Conservation (phyloP, 2,329 filamentous ascomycete genomes). For the Saccharata proteae region DNA sequence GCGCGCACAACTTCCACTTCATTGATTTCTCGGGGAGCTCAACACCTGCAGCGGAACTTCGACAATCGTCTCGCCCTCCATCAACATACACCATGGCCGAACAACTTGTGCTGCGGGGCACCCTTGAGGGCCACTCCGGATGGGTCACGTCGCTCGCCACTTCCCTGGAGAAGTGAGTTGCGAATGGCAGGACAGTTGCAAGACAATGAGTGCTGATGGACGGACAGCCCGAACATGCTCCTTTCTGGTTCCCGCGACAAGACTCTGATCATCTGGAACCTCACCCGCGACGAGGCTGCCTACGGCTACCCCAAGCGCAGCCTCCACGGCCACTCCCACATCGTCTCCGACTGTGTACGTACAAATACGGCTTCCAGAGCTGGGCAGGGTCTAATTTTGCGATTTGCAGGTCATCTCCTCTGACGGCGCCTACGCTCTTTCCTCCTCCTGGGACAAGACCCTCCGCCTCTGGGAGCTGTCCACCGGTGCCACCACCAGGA, state of each 20-base stretch:
- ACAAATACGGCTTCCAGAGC: constrained; percentile 11
- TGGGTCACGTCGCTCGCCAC: constrained; percentile 98
- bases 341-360: constrained; percentile 99
- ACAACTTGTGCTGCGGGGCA: constrained; percentile 91
- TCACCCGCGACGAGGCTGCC: constrained; percentile 93
- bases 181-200: constrained; percentile 8
- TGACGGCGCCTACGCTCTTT: constrained; percentile 97
- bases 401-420: constrained; percentile 83
- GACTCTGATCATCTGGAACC: constrained; percentile 99
- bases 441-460: constrained; percentile 99
- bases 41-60: constrained; percentile 9
- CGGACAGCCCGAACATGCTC: constrained; percentile 90
- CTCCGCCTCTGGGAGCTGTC: constrained; percentile 99
- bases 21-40: constrained; percentile 9
- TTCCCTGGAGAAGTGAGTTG: constrained; percentile 89
- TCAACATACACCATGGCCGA: constrained; percentile 56
- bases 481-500: constrained; percentile 91
- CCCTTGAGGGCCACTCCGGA: constrained; percentile 98
- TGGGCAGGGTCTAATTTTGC: constrained; percentile 7
- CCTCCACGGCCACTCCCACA: constrained; percentile 98
- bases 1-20: constrained; percentile 8
- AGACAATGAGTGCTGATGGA: constrained; percentile 18
- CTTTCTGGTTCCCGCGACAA: constrained; percentile 96
- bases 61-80: constrained; percentile 9
- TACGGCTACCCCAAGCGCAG: constrained; percentile 99